Percentiles rank a stretch among this genome's conserved stretches.
phyloP scores from a whole-genome alignment of 192 early-diverging fungal genomes.

The Phycomyces nitens region DNA sequence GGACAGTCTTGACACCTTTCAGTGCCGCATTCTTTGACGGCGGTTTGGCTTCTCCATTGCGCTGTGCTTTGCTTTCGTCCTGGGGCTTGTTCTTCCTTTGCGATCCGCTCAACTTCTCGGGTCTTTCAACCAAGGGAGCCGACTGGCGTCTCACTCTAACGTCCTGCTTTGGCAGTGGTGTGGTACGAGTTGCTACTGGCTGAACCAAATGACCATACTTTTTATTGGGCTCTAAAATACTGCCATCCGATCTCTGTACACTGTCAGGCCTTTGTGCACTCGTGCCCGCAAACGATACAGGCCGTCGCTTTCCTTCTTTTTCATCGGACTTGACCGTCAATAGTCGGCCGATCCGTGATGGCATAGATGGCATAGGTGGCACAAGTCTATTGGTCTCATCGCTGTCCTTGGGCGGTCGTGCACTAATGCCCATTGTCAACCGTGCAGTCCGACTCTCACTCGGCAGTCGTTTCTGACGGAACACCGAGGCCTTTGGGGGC shows the following conservation, averaged over 20 bases:
- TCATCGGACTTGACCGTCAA: neutral
- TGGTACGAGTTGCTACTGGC: neutral
- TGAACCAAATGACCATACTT: neutral
- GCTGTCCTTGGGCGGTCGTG: slow-evolving; percentile 3
- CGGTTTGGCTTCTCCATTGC: neutral
- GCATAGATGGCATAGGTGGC: slow-evolving; percentile 2
- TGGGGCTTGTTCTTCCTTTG: neutral
- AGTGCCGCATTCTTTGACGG: neutral
- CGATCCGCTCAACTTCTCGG: neutral
- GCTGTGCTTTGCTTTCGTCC: neutral
- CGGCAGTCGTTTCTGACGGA: slow-evolving; percentile 20
- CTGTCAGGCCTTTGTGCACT: neutral
- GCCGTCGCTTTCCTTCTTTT: slow-evolving; percentile 9
- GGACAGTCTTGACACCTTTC: slow-evolving; percentile 14
- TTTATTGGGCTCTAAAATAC: neutral
- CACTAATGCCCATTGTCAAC: slow-evolving; percentile 27
- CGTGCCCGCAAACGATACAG: slow-evolving; percentile 8
- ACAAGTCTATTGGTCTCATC: neutral
- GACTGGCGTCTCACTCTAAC: slow-evolving; percentile 13
- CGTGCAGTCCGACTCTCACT: slow-evolving; percentile 20
- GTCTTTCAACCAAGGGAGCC: slow-evolving; percentile 1
- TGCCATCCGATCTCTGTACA: neutral
- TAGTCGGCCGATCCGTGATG: neutral
- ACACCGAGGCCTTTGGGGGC: slow-evolving; percentile 10
- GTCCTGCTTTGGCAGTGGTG: slow-evolving; percentile 4